These are phyloP conservation scores for Cucurbita pepo DNA, from an alignment of 306 rosid species.

Conservation along the genomic window DNA sequence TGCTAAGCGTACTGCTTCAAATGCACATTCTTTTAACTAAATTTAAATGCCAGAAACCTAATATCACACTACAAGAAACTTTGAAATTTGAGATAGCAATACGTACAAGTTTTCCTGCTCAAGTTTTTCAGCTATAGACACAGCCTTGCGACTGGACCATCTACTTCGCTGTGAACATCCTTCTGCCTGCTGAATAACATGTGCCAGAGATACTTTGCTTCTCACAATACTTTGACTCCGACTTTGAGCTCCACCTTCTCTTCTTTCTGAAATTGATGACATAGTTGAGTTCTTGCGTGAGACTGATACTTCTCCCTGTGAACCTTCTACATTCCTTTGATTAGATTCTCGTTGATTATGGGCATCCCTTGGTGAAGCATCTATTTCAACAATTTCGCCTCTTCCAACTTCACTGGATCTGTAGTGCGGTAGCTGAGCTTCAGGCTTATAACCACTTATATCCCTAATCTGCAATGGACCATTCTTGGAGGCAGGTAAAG, in stretches of 20 bases:
- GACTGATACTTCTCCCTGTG: slow-evolving; percentile 22
- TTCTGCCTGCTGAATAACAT: slow-evolving; percentile 94
- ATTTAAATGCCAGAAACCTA: not conserved
- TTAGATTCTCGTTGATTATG: slow-evolving; percentile 22
- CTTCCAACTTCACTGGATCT: slow-evolving; percentile 28
- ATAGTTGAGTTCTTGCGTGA: slow-evolving; percentile 29
- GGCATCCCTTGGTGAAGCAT: slow-evolving; percentile 40
- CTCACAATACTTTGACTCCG: slow-evolving; percentile 71
- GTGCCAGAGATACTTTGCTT: slow-evolving; percentile 95
- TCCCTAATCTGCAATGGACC: slow-evolving; percentile 38
- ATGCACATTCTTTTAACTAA: not conserved
- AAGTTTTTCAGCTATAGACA: slow-evolving; percentile 96
- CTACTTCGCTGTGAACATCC: slow-evolving; percentile 51
- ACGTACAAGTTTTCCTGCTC: slow-evolving; percentile 94
- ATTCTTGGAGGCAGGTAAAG: slow-evolving; percentile 30
- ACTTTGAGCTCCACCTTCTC: slow-evolving; percentile 38
- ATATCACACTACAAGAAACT: not conserved
- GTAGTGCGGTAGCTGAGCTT: slow-evolving; percentile 19
- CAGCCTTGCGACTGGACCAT: slow-evolving; percentile 86
- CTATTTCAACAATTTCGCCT: slow-evolving; percentile 74
- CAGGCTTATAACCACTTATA: slow-evolving; percentile 19
- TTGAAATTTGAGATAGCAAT: slow-evolving; percentile 5
- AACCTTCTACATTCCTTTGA: slow-evolving; percentile 23
- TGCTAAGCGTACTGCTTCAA: not conserved
- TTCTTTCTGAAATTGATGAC: slow-evolving; percentile 27